phyloP scores from a whole-genome alignment of 202 grass and related monocot genomes.

The Digitaria exilis region DNA sequence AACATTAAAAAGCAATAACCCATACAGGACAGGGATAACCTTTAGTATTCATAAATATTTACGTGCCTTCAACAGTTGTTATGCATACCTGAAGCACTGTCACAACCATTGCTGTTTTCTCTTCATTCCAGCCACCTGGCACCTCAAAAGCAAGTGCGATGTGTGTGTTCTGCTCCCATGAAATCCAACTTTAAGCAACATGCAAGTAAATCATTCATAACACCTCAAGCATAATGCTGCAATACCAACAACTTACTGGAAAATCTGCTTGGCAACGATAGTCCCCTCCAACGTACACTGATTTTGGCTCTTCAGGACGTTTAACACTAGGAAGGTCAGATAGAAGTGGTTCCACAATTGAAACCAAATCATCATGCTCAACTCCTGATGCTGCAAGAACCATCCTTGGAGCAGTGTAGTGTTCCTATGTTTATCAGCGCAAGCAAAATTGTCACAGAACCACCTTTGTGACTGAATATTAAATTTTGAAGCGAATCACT shows the following conservation, averaged over 20 bases:
- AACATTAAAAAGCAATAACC: not conserved
- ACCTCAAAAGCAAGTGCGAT: constrained; percentile 91
- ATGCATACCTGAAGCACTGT: constrained; percentile 80
- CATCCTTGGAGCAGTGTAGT: constrained; percentile 76
- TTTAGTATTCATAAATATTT: constrained; percentile 14
- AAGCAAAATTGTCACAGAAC: constrained; percentile 33
- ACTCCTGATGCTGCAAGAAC: constrained; percentile 89
- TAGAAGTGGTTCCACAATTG: constrained; percentile 73
- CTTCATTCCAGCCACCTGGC: constrained; percentile 75
- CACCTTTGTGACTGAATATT: constrained; percentile 1
- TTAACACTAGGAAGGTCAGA: constrained; percentile 65
- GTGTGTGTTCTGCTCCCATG: constrained; percentile 59
- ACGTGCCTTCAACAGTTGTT: constrained; percentile 30
- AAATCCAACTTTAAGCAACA: constrained; percentile 31
- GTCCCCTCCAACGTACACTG: constrained; percentile 75
- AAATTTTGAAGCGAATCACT: constrained; percentile 21
- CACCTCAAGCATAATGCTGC: not conserved
- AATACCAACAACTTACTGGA: constrained; percentile 46
- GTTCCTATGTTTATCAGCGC: constrained; percentile 55
- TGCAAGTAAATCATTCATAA: not conserved
- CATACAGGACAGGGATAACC: not conserved
- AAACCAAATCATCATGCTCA: constrained; percentile 74
- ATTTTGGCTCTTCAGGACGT: constrained; percentile 65
- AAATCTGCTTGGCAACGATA: constrained; percentile 78
- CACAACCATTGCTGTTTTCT: constrained; percentile 70